These are phyloP conservation scores for Fusarium odoratissimum DNA, from an alignment of 2,329 filamentous ascomycete species.

Conservation along the genomic window DNA sequence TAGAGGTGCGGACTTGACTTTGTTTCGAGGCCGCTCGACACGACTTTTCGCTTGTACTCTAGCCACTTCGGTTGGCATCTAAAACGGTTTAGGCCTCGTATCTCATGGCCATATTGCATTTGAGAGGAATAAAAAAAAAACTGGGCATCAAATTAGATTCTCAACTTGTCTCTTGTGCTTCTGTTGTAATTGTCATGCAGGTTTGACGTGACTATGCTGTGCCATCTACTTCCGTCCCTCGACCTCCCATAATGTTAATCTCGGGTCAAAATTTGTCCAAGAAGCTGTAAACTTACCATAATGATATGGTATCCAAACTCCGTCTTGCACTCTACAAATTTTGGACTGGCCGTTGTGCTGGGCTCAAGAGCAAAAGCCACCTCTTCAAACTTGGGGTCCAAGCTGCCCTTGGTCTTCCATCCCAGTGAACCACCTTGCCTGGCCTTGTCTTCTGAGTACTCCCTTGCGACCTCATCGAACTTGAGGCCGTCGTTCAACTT, in stretches of 20 bases:
- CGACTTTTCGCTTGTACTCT: constrained; percentile 59
- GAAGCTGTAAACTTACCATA: constrained; percentile 66
- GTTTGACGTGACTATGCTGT: not conserved
- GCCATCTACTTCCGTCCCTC: constrained; percentile 55
- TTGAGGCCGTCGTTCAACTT: constrained; percentile 75
- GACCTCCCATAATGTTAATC: constrained; percentile 46
- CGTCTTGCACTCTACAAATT: constrained; percentile 78
- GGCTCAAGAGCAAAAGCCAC: constrained; percentile 76
- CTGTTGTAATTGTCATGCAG: not conserved
- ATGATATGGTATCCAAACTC: constrained; percentile 83
- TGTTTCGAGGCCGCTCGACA: constrained; percentile 49
- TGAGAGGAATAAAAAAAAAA: constrained; percentile 55
- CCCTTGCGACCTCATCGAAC: constrained; percentile 79
- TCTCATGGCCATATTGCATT: constrained; percentile 51
- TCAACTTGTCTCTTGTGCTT: constrained; percentile 5
- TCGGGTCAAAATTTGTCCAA: not conserved
- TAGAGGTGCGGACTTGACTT: constrained; percentile 54
- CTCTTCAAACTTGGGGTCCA: constrained; percentile 77
- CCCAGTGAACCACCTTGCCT: constrained; percentile 76
- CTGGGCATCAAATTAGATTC: constrained; percentile 47
- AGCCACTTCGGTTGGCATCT: constrained; percentile 61
- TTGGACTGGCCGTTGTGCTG: constrained; percentile 73
- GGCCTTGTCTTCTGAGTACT: constrained; percentile 82
- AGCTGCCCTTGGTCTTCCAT: constrained; percentile 76
- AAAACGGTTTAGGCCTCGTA: constrained; percentile 53